phyloP scores from a whole-genome alignment of 148 eudicot species.

The Persicaria maculosa region DNA sequence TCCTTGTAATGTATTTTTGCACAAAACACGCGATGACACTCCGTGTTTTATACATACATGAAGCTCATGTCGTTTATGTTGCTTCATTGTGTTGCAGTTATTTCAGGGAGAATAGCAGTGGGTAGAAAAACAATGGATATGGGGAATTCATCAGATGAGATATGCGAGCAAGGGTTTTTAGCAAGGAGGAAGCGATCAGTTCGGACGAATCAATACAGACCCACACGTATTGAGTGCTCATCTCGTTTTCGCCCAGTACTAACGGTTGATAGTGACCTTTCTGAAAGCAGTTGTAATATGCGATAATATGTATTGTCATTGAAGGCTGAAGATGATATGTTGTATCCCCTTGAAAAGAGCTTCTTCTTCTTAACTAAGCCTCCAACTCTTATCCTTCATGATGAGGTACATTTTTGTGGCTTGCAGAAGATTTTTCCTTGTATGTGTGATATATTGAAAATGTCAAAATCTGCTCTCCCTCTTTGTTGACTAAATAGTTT shows the following conservation, averaged over 20 bases:
- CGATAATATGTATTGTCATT: constrained; percentile 88
- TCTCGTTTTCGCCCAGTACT: constrained; percentile 60
- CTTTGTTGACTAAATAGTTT: neutral
- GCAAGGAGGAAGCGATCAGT: constrained; percentile 54
- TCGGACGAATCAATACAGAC: constrained; percentile 24
- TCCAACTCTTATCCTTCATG: constrained; percentile 93
- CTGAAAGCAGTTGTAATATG: too few relatives aligned
- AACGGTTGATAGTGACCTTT: constrained; percentile 34
- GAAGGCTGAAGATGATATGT: constrained; percentile 95
- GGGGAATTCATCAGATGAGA: constrained; percentile 45
- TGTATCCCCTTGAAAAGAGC: constrained; percentile 96
- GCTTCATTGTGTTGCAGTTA: constrained; percentile 32
- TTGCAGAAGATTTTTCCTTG: neutral
- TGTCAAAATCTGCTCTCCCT: neutral
- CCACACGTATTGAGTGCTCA: constrained; percentile 20
- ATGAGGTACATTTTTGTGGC: constrained; percentile 60
- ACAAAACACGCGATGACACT: too few relatives aligned
- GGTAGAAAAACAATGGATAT: constrained; percentile 25
- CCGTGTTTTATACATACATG: neutral
- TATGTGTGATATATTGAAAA: neutral
- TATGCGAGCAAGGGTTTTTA: constrained; percentile 55
- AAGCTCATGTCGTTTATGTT: neutral
- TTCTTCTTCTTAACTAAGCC: constrained; percentile 97
- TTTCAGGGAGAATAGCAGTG: constrained; percentile 34
- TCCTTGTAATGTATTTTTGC: neutral